Percentiles rank a stretch among this genome's conserved stretches.
These are phyloP conservation scores for Ophiobolus disseminans DNA, from an alignment of 2,329 filamentous ascomycete genomes.

Conservation along the genomic window DNA sequence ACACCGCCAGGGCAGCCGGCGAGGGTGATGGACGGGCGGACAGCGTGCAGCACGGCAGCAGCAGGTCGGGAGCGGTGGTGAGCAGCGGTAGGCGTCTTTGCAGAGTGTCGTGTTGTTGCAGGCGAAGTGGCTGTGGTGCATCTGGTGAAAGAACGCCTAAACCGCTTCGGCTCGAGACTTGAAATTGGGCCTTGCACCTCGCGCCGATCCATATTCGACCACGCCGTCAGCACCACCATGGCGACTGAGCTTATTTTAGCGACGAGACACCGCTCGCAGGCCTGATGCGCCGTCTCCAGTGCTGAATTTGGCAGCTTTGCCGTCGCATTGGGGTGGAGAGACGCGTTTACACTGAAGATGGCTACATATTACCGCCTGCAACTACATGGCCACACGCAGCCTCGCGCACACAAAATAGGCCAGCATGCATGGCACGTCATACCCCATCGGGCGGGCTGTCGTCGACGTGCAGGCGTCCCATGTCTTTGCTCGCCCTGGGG, in stretches of 20 bases:
- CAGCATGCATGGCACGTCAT: background rate
- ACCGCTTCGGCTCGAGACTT: conserved; percentile 8
- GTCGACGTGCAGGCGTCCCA: background rate
- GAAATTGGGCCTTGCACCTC: conserved; percentile 1
- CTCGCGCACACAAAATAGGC: background rate
- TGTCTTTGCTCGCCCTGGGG: background rate
- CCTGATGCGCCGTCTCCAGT: background rate
- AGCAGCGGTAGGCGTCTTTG: conserved; percentile 3
- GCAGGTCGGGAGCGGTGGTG: conserved; percentile 4
- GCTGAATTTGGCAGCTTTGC: background rate
- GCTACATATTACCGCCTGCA: no score
- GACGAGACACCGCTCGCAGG: background rate
- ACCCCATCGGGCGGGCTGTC: background rate
- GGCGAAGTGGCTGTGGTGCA: conserved; percentile 9
- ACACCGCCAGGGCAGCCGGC: conserved; percentile 30
- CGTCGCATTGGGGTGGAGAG: no score
- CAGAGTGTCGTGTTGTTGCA: conserved; percentile 9
- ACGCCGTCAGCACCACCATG: background rate
- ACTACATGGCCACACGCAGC: background rate
- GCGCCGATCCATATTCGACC: background rate
- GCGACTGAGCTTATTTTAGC: background rate
- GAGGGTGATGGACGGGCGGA: background rate
- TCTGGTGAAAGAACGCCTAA: conserved; percentile 6
- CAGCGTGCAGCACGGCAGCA: conserved; percentile 8
- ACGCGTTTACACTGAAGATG: no score